Percentiles rank a stretch among this genome's conserved stretches.
Conservation (phyloP, 2,329 filamentous ascomycete species). For the Grosmannia huntii region DNA sequence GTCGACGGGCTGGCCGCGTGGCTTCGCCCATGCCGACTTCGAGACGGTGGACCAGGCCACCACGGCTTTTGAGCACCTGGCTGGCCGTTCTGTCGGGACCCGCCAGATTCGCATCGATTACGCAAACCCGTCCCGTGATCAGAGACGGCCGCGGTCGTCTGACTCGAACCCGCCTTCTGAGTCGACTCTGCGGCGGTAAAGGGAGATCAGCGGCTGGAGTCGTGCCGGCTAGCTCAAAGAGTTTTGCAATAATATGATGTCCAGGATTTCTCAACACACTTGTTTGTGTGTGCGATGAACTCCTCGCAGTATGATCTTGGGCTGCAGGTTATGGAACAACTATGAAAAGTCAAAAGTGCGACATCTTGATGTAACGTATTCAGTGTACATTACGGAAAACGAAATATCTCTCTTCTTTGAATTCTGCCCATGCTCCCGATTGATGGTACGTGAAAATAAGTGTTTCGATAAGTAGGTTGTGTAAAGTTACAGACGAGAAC, state of each 20-base stretch:
- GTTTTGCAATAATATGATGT: neutral
- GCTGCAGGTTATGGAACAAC: neutral
- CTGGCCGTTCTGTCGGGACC: conserved; percentile 47
- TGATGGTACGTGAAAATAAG: neutral
- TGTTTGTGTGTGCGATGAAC: neutral
- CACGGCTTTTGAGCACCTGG: conserved; percentile 43
- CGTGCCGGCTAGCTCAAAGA: neutral
- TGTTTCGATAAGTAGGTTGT: neutral
- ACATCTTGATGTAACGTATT: neutral
- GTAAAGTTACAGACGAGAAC: neutral
- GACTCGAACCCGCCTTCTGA: neutral
- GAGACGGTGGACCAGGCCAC: conserved; percentile 51
- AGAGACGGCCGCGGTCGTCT: neutral
- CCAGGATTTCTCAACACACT: neutral
- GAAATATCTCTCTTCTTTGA: neutral
- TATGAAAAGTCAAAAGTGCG: neutral
- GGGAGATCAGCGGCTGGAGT: neutral
- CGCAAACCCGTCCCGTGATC: neutral
- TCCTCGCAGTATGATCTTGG: neutral
- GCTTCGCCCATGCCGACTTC: conserved; percentile 80
- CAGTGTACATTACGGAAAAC: neutral
- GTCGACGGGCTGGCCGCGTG: conserved; percentile 65
- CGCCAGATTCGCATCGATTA: conserved; percentile 55
- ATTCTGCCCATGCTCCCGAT: neutral
- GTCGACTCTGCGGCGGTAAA: neutral